A percentile compares a stretch with the other conserved stretches of the same genome.
phyloP scores from a whole-genome alignment of 257 asterid genomes.

The Solanum commersonii region DNA sequence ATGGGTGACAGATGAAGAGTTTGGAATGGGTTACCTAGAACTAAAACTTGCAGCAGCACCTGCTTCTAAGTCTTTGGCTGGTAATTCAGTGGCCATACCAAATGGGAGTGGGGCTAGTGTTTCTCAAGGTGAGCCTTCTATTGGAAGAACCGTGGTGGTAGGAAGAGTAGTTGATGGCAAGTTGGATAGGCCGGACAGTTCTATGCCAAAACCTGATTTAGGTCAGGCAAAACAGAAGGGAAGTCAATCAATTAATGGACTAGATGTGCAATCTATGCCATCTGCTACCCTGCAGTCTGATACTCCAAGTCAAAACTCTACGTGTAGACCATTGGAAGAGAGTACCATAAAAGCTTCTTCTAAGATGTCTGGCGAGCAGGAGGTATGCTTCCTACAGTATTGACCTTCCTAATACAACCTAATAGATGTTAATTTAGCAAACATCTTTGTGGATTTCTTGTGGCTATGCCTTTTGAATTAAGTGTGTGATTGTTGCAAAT shows the following conservation, averaged over 20 bases:
- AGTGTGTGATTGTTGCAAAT: background rate
- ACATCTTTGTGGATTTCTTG: background rate
- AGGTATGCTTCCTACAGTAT: conserved; percentile 38
- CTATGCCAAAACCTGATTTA: conserved; percentile 36
- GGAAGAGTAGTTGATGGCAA: conserved; percentile 62
- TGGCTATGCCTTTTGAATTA: background rate
- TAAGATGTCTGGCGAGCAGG: conserved; percentile 55
- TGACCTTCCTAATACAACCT: background rate
- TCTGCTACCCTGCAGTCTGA: conserved; percentile 34
- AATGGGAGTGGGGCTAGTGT: conserved; percentile 44
- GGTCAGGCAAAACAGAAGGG: conserved; percentile 33
- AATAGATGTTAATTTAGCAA: background rate
- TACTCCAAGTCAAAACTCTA: conserved; percentile 29
- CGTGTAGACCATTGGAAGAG: conserved; percentile 47
- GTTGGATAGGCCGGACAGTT: conserved; percentile 28
- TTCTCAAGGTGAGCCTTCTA: conserved; percentile 51
- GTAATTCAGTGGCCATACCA: conserved; percentile 40
- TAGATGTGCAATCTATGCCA: conserved; percentile 36
- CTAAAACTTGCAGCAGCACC: conserved; percentile 65
- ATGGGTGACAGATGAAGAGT: conserved; percentile 98
- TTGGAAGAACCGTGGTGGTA: conserved; percentile 34
- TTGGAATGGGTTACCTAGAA: conserved; percentile 96
- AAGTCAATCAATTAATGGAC: conserved; percentile 27
- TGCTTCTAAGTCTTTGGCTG: conserved; percentile 47
- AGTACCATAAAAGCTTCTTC: conserved; percentile 30